Conservation (phyloP, 441 rosid species). For the Erodium trifolium region DNA sequence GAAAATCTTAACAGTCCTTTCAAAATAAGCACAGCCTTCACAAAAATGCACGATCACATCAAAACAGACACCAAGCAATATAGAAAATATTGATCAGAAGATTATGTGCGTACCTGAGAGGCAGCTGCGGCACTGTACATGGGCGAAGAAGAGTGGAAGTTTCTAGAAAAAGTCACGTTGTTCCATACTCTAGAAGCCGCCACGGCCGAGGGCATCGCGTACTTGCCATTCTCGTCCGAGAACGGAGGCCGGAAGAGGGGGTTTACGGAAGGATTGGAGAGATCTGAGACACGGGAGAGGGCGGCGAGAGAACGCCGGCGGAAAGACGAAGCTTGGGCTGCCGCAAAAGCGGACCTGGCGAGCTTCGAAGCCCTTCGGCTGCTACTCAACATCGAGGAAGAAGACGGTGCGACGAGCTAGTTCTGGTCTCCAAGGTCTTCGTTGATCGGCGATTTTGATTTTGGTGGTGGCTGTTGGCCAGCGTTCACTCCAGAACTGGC, state of each 20-base stretch:
- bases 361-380: conserved; percentile 6
- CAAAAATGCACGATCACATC: too few relatives aligned
- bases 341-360: conserved; percentile 5
- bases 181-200: not conserved
- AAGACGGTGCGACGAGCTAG: not conserved
- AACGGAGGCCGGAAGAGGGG: not conserved
- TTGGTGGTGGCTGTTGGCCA: not conserved
- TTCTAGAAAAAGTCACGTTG: not conserved
- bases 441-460: not conserved
- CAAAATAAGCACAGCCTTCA: too few relatives aligned
- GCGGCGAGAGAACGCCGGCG: not conserved
- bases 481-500: not conserved
- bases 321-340: not conserved
- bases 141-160: conserved; percentile 7
- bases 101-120: not conserved
- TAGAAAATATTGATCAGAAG: not conserved
- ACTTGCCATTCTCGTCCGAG: not conserved
- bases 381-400: not conserved
- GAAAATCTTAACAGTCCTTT: too few relatives aligned
- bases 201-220: not conserved
- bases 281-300: not conserved
- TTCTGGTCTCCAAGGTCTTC: not conserved
- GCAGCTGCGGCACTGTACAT: not conserved
- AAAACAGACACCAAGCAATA: too few relatives aligned
- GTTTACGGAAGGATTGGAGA: not conserved